Conservation (phyloP, 2,329 filamentous ascomycete genomes). For the Aspergillus tamarii region DNA sequence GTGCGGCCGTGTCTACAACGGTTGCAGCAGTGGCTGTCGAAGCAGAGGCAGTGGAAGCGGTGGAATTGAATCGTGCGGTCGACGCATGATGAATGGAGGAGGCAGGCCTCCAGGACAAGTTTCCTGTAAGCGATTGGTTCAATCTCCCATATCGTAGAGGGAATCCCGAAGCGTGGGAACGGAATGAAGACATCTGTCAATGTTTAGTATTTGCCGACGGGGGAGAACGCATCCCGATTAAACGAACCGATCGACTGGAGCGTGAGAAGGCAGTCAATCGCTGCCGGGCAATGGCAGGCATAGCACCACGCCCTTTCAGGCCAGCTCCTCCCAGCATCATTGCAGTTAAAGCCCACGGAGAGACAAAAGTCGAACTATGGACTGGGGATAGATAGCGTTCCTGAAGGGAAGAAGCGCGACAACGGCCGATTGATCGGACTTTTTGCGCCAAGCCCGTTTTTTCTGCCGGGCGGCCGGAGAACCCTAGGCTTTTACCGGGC, state of each 20-base stretch:
- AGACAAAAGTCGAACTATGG: slow-evolving; percentile 12
- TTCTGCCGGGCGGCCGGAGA: slow-evolving; percentile 41
- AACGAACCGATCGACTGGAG: slow-evolving; percentile 41
- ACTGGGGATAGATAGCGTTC: neutral
- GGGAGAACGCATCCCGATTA: slow-evolving; percentile 3
- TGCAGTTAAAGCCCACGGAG: slow-evolving; percentile 14
- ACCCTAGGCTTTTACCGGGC: neutral
- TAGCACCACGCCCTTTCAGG: slow-evolving; percentile 52
- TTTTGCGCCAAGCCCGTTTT: slow-evolving; percentile 30
- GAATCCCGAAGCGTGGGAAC: slow-evolving; percentile 28
- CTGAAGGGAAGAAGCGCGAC: slow-evolving; percentile 12
- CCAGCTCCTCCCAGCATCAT: slow-evolving; percentile 62
- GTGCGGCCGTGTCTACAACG: slow-evolving; percentile 9
- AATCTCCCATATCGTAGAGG: slow-evolving; percentile 24
- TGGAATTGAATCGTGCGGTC: slow-evolving; percentile 44
- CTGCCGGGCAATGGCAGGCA: slow-evolving; percentile 42
- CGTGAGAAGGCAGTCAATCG: slow-evolving; percentile 31
- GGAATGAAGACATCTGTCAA: slow-evolving; percentile 41
- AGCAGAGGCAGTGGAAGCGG: slow-evolving; percentile 27
- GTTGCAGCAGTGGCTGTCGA: slow-evolving; percentile 20
- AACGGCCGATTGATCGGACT: slow-evolving; percentile 1
- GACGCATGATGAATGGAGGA: slow-evolving; percentile 27
- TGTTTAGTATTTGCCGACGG: slow-evolving; percentile 12
- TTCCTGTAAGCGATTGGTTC: slow-evolving; percentile 25
- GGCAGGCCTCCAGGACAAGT: slow-evolving; percentile 27